Conservation (phyloP, 768 basidiomycete species). For the Suillus weaverae region DNA sequence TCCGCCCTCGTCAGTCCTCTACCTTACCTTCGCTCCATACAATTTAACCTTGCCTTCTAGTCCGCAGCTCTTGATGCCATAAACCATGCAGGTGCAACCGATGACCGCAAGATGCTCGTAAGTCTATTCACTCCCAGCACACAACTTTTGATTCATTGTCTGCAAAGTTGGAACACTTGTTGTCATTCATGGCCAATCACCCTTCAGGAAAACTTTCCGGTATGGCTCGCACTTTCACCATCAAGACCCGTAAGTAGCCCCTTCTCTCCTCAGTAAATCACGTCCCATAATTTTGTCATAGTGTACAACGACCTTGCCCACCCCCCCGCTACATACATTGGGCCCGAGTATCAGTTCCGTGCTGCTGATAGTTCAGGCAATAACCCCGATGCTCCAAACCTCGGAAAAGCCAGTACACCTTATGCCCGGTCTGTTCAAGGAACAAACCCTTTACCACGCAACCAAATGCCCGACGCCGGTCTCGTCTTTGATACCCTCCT, state of each 20-base stretch:
- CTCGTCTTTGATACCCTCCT: constrained; percentile 80
- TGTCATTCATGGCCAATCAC: constrained; percentile 61
- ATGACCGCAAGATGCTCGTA: constrained; percentile 79
- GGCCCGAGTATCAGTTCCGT: constrained; percentile 64
- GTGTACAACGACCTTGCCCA: constrained; percentile 84
- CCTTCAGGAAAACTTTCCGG: constrained; percentile 47
- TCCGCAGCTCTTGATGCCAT: constrained; percentile 61
- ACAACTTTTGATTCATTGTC: not conserved
- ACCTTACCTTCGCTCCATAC: not conserved
- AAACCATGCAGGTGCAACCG: constrained; percentile 58
- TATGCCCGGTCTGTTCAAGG: constrained; percentile 86
- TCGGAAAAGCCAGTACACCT: constrained; percentile 78
- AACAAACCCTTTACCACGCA: constrained; percentile 57
- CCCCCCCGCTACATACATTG: constrained; percentile 70
- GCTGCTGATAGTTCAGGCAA: constrained; percentile 77
- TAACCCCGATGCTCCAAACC: constrained; percentile 63
- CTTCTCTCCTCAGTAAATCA: not conserved
- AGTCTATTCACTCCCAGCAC: constrained; percentile 21
- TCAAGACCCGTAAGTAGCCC: constrained; percentile 56
- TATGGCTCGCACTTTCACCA: constrained; percentile 35
- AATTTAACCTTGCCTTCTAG: constrained; percentile 33
- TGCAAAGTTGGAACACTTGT: constrained; percentile 66
- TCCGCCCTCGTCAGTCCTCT: constrained; percentile 23
- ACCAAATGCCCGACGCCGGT: constrained; percentile 77
- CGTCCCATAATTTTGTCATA: constrained; percentile 26